phyloP scores from a whole-genome alignment of 2,329 filamentous ascomycete species.

The Escovopsis sp. region DNA sequence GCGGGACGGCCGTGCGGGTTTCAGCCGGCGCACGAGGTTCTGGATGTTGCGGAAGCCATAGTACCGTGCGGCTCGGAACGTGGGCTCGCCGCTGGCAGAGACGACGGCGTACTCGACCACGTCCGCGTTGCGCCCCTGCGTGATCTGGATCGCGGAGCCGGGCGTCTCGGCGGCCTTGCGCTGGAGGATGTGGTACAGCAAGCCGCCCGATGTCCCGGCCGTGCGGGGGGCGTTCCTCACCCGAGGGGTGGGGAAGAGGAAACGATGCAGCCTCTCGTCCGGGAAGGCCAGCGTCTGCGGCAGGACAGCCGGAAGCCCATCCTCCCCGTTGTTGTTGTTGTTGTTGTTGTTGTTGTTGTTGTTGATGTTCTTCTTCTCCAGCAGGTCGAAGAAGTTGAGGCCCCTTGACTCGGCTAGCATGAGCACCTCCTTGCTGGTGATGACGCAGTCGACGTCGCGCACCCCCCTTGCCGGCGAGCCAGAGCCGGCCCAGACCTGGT shows the following conservation, averaged over 20 bases:
- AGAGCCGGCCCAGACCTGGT: slow-evolving; percentile 51
- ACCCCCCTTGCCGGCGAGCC: slow-evolving; percentile 27
- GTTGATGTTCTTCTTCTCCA: no score
- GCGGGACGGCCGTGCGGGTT: slow-evolving; percentile 61
- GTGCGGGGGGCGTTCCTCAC: slow-evolving; percentile 30
- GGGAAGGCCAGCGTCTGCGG: slow-evolving; percentile 46
- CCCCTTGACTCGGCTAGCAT: slow-evolving; percentile 72
- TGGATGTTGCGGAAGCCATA: slow-evolving; percentile 98
- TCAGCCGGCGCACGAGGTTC: slow-evolving; percentile 84
- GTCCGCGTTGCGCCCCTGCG: slow-evolving; percentile 74
- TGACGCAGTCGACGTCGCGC: slow-evolving; percentile 94
- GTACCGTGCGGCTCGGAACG: slow-evolving; percentile 76
- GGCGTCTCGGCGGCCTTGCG: slow-evolving; percentile 56
- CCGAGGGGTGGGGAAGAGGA: slow-evolving; percentile 50
- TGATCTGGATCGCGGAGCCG: slow-evolving; percentile 54
- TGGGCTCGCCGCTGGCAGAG: slow-evolving; percentile 31
- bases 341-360: no score
- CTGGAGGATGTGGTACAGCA: slow-evolving; percentile 70
- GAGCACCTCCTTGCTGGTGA: slow-evolving; percentile 86
- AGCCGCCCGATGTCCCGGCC: slow-evolving; percentile 75
- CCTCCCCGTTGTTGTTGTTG: no score
- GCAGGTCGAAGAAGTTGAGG: slow-evolving; percentile 59
- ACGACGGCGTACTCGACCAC: slow-evolving; percentile 73
- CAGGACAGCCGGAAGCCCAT: no score
- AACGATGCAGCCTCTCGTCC: slow-evolving; percentile 51